Evolutionary conservation across 371 early-diverging fungal genomes (phyloP), one percentile per base, ranked within the genome.

Genomic region (Rhizopus microsporus): DNA sequence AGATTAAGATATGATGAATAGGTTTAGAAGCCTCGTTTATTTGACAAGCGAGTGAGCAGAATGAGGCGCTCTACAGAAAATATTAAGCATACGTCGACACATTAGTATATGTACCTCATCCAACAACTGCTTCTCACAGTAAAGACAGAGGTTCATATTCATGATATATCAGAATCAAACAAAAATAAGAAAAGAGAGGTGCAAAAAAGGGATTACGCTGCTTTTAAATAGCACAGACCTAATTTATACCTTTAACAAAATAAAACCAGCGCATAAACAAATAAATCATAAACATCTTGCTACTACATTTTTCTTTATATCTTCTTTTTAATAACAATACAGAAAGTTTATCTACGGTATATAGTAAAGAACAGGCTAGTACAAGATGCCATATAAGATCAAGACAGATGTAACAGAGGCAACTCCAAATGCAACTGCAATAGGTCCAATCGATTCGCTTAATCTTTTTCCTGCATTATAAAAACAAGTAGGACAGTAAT

Each of bases 401-500:
- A 72, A 33, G 7, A 45, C 65, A 32, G 78, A 72, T 16, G 73
- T 72, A 39, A 69, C 31, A 44, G 65, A 57, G 29, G 78, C 78
- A 31, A 78, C 48, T 35, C 69, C 68, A 38, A 78, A 59, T 8
- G 73, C 73, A 49, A 71, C 51, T 34, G 62, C 69, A 29, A 72
- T 53, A 16, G 63, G 62, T 5, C 68, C 69, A 42, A 74, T 59
- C 10, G 56, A 51, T 17, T 67, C 62, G n/a, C 51, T 35, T 15
- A 71, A 38, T 35, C 56, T 49, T 50, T 43, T 62, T n/a, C 60
- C 69, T 34, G 69, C 70, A 63, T 60, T 75, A 37, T 78, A 72
- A 39, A 75, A 73, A 46, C 78, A 78, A 8, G 60, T 62, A 45
- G 78, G 78, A 55, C 78, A 78, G 46, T 67, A 65, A 44, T 51